Conservation (phyloP, 345 rosid species). For the Aurinia saxatilis region DNA sequence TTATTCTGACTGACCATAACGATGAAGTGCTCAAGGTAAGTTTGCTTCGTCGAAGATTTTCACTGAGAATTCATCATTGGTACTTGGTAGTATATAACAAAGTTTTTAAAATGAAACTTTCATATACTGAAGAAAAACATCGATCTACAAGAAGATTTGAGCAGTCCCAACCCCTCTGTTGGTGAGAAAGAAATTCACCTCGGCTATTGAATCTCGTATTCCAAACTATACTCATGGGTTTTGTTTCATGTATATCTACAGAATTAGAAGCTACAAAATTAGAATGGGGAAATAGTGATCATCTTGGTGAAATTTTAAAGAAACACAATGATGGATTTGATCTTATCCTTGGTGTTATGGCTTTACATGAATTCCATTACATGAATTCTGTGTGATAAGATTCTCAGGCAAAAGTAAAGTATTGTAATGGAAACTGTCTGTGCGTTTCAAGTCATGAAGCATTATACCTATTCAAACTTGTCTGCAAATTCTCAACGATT, state of each 20-base stretch:
- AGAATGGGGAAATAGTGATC: slow-evolving; percentile 84
- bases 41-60: slow-evolving; percentile 8
- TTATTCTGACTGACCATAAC: slow-evolving; percentile 88
- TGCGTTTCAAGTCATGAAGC: too few species aligned
- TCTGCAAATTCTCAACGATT: too few species aligned
- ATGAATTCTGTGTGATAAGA: too few species aligned
- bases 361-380: too few species aligned
- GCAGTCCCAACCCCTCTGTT: slow-evolving; percentile 36
- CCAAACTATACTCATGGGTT: slow-evolving; percentile 14
- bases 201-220: slow-evolving; percentile 1
- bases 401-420: too few species aligned
- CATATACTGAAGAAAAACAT: slow-evolving; percentile 84
- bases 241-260: slow-evolving; percentile 30
- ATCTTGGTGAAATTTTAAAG: slow-evolving; percentile 45
- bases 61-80: not conserved
- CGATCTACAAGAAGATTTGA: slow-evolving; percentile 49
- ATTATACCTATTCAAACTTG: too few species aligned
- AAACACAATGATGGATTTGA: slow-evolving; percentile 67
- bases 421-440: too few species aligned
- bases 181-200: slow-evolving; percentile 39
- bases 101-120: slow-evolving; percentile 9
- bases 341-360: slow-evolving; percentile 88
- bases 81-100: slow-evolving; percentile 9
- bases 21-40: slow-evolving; percentile 96
- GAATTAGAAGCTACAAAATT: slow-evolving; percentile 71